Base-by-base conservation (phyloP, 306 rosid species). In the Quercus alba region DNA sequence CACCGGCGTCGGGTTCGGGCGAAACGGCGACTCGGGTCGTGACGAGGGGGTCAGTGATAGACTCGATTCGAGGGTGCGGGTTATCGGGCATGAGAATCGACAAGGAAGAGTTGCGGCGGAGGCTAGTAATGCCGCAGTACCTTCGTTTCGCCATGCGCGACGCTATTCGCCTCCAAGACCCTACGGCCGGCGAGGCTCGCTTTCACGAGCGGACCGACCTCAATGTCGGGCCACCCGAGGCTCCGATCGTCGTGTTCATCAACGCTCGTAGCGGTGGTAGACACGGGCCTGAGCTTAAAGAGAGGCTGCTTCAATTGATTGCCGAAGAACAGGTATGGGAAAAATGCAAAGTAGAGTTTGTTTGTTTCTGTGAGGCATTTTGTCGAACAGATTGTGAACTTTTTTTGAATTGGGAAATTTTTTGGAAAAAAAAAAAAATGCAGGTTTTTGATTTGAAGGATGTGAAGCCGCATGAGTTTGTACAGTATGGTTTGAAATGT, bases 391-490 rank as follows among this genome's bases (percentile, higher is more conserved):
- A 12, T 41, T 41, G 46, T 41, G 46, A 41, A 8, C 46, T 8
- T 41, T 74, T 20, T 56, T 76, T 78, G 30, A 62, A 57, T 64
- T 76, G 78, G 56, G 56, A 19, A 71, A 49, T 52, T 55, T 25
- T 63, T 82, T 56, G 28, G 46, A 2, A 41, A 41, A 41, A 38
- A 6, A 28, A 38, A 41, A 38, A 38, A 11, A 3, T 85, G 84
- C 90, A 96, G 99, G 97, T 96, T 84, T 91, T 96, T 79, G 98
- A 88, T 77, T 74, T 96, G 44, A 51, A 77, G 12, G 98, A 93
- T 85, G 99, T 96, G 87, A 93, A 91, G 89, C 99, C 99, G 76
- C 88, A 88, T 75, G 99, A 93, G 72, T 96, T 93, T 84, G 91
- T 96, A 25, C 82, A 19, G 41, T 89, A 93, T 80, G 99, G 99